Conservation (phyloP, 495 filamentous ascomycete genomes). For the Daldinia decipiens region DNA sequence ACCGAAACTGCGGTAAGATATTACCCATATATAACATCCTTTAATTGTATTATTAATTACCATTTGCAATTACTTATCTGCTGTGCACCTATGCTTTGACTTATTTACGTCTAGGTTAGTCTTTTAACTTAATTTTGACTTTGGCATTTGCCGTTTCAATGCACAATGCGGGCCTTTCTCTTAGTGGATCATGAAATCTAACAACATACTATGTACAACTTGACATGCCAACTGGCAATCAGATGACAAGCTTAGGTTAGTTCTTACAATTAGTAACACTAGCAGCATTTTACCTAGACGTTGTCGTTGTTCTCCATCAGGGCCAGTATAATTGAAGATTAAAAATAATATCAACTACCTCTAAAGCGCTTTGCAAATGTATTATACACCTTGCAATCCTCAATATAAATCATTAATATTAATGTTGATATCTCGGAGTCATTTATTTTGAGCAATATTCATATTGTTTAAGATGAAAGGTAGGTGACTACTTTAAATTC, state of each 20-base stretch:
- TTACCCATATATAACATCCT: too few relatives aligned
- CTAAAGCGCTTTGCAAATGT: neutral
- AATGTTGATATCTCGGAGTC: too few relatives aligned
- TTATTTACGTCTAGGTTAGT: neutral
- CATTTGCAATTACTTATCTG: neutral
- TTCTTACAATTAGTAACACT: too few relatives aligned
- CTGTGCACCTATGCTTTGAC: neutral
- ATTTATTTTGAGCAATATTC: neutral
- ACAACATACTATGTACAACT: neutral
- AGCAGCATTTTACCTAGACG: neutral
- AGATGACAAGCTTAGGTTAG: neutral
- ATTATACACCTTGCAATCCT: neutral
- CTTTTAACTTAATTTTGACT: neutral
- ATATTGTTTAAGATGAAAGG: conserved; percentile 36
- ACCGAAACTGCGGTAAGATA: neutral
- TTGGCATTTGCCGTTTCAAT: neutral
- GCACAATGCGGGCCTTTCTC: neutral
- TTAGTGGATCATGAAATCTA: neutral
- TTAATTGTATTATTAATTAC: too few relatives aligned
- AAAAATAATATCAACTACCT: neutral
- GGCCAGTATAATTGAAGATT: neutral
- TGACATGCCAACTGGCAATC: neutral
- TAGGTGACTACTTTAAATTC: conserved; percentile 12
- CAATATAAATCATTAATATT: too few relatives aligned
- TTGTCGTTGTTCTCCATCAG: neutral